Percentiles rank a stretch among this genome's conserved stretches.
Conservation (phyloP, 2,329 filamentous ascomycete genomes). For the Aspergillus sojae region DNA sequence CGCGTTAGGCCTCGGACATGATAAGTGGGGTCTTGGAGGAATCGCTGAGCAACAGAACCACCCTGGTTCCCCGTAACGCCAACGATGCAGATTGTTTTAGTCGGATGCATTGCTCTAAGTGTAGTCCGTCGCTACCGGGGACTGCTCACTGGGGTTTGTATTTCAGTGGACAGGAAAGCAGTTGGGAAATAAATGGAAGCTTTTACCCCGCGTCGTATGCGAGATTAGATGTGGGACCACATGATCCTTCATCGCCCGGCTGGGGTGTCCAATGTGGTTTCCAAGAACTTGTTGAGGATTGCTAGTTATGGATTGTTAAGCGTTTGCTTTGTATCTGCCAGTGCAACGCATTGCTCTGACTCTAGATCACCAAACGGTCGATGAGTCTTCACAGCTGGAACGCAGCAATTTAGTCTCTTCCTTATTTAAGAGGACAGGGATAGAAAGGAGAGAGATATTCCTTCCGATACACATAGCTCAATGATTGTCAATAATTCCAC, state of each 20-base stretch:
- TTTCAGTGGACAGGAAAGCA: neutral
- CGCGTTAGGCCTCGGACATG: slow-evolving; percentile 34
- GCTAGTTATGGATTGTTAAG: neutral
- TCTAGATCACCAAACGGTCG: neutral
- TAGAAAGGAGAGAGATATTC: neutral
- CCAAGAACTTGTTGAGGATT: neutral
- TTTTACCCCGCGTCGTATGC: neutral
- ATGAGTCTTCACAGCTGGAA: neutral
- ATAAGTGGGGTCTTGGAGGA: slow-evolving; percentile 28
- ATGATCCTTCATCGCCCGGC: neutral
- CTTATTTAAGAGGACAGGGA: neutral
- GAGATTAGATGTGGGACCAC: neutral
- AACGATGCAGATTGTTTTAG: slow-evolving; percentile 20
- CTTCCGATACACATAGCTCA: neutral
- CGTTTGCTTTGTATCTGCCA: neutral
- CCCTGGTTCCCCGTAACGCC: slow-evolving; percentile 29
- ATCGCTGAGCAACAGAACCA: slow-evolving; percentile 25
- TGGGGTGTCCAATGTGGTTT: neutral
- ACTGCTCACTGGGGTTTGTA: neutral
- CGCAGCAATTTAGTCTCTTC: neutral
- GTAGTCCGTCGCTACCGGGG: neutral
- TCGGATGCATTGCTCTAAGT: slow-evolving; percentile 6
- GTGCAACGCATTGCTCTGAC: neutral
- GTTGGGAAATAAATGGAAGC: neutral
- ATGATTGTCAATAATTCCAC: neutral